Base-by-base conservation (phyloP, 768 basidiomycete genomes). In the Boletus insuetus region DNA sequence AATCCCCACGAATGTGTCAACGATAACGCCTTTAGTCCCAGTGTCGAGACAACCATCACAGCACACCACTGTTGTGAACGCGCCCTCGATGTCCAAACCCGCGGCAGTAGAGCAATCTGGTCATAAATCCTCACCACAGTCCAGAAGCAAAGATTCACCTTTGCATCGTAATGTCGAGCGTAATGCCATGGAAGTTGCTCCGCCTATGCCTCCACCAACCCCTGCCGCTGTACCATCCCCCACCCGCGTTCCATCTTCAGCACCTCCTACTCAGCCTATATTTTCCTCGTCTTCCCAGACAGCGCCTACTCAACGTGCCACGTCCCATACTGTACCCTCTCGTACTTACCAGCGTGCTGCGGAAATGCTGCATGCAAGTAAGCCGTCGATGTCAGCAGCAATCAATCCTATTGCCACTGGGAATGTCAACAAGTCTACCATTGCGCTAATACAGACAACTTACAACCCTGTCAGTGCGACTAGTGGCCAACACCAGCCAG, bases 281-380 rank as follows among this genome's bases (percentile, higher is more conserved):
- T 57, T 58, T 35, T 6, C 48, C 24, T 12, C 52, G n/a, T 41
- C 58, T 45, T 22, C 46, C 14, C 61, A 59, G 12, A 34, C 48
- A 38, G 34, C 40, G 35, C 40, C 58, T 42, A 35, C 44, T 20
- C 71, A 67, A 50, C 69, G 65, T 45, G 50, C 59, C 3, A 51
- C 49, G 13, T 48, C 69, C 4, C 46, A 63, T 42, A 9, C 59
- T 35, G 45, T 43, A 32, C 8, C 64, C 11, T 58, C 69, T 55
- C 70, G 69, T 37, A 51, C 53, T 7, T 47, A 59, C 32, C 67
- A 69, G 38, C 69, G 67, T 26, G 19, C 65, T 46, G 31, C 56
- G 11, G 69, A 70, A 46, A 59, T 52, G 46, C 38, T 60, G 20
- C 65, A 59, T 24, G 43, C 71, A 46, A 59, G 51, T 38, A 68